phyloP scores from a whole-genome alignment of 202 grass and related monocot species.

The Panicum virgatum region DNA sequence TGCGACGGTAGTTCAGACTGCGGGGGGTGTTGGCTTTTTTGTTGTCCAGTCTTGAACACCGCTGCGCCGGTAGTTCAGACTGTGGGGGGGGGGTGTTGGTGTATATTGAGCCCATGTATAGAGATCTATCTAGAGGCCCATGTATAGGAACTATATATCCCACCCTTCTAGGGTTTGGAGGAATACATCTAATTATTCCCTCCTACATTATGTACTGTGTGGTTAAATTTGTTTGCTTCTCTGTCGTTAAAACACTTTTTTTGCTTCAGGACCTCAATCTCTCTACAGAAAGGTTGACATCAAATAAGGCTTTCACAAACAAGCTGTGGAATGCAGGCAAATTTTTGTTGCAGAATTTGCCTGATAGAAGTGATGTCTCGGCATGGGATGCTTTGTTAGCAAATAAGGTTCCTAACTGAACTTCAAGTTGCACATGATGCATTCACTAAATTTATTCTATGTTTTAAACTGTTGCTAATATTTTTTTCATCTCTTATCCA shows the following conservation, averaged over 20 bases:
- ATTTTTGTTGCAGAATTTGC: slow-evolving; percentile 97
- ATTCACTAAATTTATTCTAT: slow-evolving; percentile 17
- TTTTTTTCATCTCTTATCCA: slow-evolving; percentile 42
- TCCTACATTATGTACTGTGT: background rate
- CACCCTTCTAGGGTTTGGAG: too few species aligned
- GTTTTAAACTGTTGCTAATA: slow-evolving; percentile 39
- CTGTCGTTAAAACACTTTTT: slow-evolving; percentile 33
- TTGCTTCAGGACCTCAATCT: slow-evolving; percentile 93
- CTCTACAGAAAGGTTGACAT: slow-evolving; percentile 84
- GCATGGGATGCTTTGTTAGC: slow-evolving; percentile 81
- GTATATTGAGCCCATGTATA: too few species aligned
- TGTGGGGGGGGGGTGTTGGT: too few species aligned
- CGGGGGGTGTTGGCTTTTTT: too few species aligned
- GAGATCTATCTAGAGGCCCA: too few species aligned
- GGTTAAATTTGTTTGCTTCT: slow-evolving; percentile 28
- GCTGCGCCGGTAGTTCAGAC: too few species aligned
- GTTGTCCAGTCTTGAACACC: too few species aligned
- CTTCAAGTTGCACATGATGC: slow-evolving; percentile 16
- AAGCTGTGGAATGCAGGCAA: slow-evolving; percentile 99
- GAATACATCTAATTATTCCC: too few species aligned
- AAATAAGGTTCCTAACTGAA: slow-evolving; percentile 59
- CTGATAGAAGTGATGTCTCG: slow-evolving; percentile 75
- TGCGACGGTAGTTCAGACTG: too few species aligned
- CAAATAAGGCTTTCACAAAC: slow-evolving; percentile 99
- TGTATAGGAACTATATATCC: too few species aligned